phyloP scores from a whole-genome alignment of 2,329 filamentous ascomycete species.

The Fusarium sp. region DNA sequence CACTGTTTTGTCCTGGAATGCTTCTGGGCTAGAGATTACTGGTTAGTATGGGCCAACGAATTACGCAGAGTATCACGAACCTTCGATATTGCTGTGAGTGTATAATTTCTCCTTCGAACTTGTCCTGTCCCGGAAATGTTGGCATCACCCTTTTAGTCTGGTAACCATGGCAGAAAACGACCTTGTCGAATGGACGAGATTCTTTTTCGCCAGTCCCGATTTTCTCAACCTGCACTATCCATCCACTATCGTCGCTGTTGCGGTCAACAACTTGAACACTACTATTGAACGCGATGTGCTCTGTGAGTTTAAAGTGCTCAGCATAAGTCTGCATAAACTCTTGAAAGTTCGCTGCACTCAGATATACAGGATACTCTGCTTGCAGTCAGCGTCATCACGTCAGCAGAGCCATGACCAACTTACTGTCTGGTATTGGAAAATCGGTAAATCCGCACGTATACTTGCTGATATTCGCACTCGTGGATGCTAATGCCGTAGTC shows the following conservation, averaged over 20 bases:
- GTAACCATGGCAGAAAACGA: constrained; percentile 23
- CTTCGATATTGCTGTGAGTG: constrained; percentile 24
- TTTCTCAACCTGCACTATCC: constrained; percentile 2
- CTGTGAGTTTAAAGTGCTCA: not conserved
- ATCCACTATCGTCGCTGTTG: not conserved
- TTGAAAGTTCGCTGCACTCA: constrained; percentile 9
- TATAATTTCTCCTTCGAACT: not conserved
- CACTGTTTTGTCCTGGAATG: not conserved
- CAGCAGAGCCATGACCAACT: accelerated
- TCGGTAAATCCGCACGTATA: constrained; percentile 27
- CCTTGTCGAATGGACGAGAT: constrained; percentile 4
- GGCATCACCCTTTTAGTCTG: constrained; percentile 18
- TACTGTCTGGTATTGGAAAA: constrained; percentile 22
- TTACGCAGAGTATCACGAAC: not conserved
- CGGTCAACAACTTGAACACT: not conserved
- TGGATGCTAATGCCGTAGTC: not conserved
- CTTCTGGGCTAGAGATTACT: not conserved
- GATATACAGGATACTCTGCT: constrained; percentile 7
- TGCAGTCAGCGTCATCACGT: accelerated
- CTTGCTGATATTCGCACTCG: constrained; percentile 20
- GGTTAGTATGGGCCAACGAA: not conserved
- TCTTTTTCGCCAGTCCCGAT: not conserved
- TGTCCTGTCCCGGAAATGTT: not conserved
- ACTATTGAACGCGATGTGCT: constrained; percentile 3
- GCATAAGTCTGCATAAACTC: constrained; percentile 24